Conservation (phyloP, 306 rosid species). For the Trifolium dubium region DNA sequence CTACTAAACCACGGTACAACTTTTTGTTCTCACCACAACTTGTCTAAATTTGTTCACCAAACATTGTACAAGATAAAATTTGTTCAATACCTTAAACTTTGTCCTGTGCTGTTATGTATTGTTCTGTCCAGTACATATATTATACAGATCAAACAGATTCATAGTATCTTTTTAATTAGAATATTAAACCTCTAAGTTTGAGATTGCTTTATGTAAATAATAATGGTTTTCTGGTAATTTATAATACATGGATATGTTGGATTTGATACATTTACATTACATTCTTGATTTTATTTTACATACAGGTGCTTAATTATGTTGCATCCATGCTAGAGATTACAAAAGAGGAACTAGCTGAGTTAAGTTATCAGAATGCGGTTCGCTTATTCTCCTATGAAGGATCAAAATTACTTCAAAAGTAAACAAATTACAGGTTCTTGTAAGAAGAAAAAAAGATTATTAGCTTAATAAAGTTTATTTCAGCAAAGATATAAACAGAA, state of each 20-base stretch:
- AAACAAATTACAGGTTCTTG: slow-evolving; percentile 24
- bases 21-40: too few relatives aligned
- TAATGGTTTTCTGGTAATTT: slow-evolving; percentile 3
- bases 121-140: too few relatives aligned
- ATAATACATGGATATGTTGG: neutral
- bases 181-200: neutral
- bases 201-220: slow-evolving; percentile 4
- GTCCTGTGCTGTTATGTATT: too few relatives aligned
- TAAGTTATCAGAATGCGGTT: slow-evolving; percentile 47
- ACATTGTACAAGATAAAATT: too few relatives aligned
- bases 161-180: neutral
- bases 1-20: too few relatives aligned
- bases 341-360: slow-evolving; percentile 48
- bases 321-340: slow-evolving; percentile 48
- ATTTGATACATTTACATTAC: slow-evolving; percentile 8
- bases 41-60: too few relatives aligned
- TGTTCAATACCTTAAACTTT: too few relatives aligned
- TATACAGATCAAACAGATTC: too few relatives aligned
- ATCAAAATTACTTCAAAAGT: slow-evolving; percentile 40
- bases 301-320: slow-evolving; percentile 56
- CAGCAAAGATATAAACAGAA: neutral
- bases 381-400: slow-evolving; percentile 48
- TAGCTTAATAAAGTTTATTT: neutral
- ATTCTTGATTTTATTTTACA: slow-evolving; percentile 14
- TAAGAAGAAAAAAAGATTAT: neutral